Evolutionary conservation across 805 yeast genomes (phyloP).

Genomic region (Jamesozyma piceae): DNA sequence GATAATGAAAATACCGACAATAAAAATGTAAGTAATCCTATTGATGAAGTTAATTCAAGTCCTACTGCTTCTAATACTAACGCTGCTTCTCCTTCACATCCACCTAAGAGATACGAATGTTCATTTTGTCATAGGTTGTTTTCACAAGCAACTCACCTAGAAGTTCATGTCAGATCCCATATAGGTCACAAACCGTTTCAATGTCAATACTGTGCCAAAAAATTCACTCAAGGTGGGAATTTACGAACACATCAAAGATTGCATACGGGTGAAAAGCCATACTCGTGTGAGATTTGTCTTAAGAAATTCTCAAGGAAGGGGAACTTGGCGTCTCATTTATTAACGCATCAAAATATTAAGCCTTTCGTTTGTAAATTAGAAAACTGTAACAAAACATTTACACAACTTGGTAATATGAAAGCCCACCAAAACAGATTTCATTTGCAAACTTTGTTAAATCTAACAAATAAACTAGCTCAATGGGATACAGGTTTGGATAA

Average conservation of each 20-base stretch:
- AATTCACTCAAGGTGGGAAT: constrained; percentile 87
- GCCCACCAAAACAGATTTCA: constrained; percentile 92
- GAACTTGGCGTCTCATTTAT: constrained; percentile 76
- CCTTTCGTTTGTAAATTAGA: constrained; percentile 78
- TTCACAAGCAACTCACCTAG: constrained; percentile 84
- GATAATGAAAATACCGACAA: neutral
- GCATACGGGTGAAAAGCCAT: constrained; percentile 91
- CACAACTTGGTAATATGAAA: constrained; percentile 88
- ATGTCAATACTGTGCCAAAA: constrained; percentile 69
- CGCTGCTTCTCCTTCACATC: neutral
- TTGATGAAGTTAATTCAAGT: neutral
- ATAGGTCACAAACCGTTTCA: constrained; percentile 79
- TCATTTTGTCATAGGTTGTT: constrained; percentile 71
- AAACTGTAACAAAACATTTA: constrained; percentile 71
- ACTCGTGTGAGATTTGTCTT: constrained; percentile 65
- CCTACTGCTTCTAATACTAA: neutral
- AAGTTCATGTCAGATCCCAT: constrained; percentile 81
- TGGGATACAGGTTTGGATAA: constrained; percentile 40
- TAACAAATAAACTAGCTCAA: constrained; percentile 61
- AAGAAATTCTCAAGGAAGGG: constrained; percentile 83
- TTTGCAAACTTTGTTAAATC: constrained; percentile 52
- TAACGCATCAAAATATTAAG: constrained; percentile 70
- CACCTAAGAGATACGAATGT: constrained; percentile 52
- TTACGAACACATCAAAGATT: constrained; percentile 74
- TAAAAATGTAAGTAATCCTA: neutral